Evolutionary conservation across 495 filamentous ascomycete species (phyloP).

Genomic region (Penicillium goetzii): DNA sequence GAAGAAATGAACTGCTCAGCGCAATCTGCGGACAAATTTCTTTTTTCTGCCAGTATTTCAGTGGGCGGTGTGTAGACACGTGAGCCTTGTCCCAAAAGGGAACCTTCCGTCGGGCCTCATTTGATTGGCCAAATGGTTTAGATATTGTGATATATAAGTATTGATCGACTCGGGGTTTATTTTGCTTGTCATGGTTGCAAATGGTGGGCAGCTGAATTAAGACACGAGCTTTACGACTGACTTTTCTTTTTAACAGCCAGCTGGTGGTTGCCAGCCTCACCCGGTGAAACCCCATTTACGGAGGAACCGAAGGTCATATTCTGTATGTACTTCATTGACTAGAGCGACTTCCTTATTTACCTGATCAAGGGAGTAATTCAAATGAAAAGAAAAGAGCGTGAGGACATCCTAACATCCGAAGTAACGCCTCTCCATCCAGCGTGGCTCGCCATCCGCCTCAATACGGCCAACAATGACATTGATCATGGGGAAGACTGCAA

Average conservation of each 20-base stretch:
- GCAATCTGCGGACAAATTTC: constrained; percentile 21
- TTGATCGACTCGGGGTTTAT: background rate
- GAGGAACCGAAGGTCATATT: background rate
- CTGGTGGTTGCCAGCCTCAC: background rate
- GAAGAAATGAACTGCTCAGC: background rate
- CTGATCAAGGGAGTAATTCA: constrained; percentile 3
- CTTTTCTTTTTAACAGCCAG: background rate
- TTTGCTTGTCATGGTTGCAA: background rate
- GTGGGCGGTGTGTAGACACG: constrained; percentile 20
- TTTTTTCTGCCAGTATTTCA: constrained; percentile 26
- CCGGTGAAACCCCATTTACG: background rate
- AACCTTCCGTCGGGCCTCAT: background rate
- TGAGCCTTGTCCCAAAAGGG: constrained; percentile 14
- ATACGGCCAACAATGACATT: constrained; percentile 81
- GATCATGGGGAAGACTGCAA: constrained; percentile 83
- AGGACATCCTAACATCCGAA: constrained; percentile 66
- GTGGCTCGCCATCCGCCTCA: constrained; percentile 71
- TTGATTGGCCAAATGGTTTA: background rate
- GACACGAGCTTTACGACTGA: background rate
- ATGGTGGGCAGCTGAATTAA: background rate
- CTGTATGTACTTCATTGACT: background rate
- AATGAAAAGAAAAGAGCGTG: background rate
- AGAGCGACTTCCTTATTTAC: background rate
- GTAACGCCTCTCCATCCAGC: constrained; percentile 85
- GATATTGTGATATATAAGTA: background rate